Base-by-base conservation (phyloP, 176 grass and related monocot species). In the Hyparrhenia diplandra region DNA sequence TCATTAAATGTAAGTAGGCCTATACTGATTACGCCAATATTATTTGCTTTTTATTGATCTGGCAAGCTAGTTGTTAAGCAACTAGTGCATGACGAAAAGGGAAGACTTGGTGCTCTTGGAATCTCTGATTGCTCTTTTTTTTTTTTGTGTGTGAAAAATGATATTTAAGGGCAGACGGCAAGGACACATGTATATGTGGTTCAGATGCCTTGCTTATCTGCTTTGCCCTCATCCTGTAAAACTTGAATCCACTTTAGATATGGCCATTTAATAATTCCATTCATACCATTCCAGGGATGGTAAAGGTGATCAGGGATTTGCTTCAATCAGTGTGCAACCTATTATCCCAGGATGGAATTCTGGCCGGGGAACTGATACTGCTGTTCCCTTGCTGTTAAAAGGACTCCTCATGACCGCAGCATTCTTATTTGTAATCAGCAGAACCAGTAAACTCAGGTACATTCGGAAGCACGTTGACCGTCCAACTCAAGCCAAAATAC, bases 301-400 rank as follows among this genome's bases (percentile, higher is more conserved):
- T 8, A 46, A 71, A 57, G 71, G 77, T 7, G 55, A 55, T 76
- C 77, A 71, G 28, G 64, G 29, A 64, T 89, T 85, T 43, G 77
- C 87, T 65, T 89, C 87, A 32, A 81, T 89, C 77, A 85, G 71
- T 65, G 36, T 46, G 43, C 82, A 81, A 12, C 49, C 71, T 76
- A 58, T 77, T 76, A 36, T 75, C 76, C 82, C 82, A 81, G 55
- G 37, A 36, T 77, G 71, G 64, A 81, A 57, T 64, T 46, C 82
- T 70, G 24, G 43, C 79, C 21, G 3, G 17, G 77, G 71, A 85
- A 8, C 58, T 46, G 12, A 71, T 43, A 41, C 41, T 16, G 42
- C 42, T 78, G 13, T 66, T 34, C 27, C 5, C 0, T 6, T 28
- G 2, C 27, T 85, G 10, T 71, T 89, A 71, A 78, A 58, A 81